These are phyloP conservation scores for Fusarium sp. DNA, from an alignment of 2,329 filamentous ascomycete species.

Conservation along the genomic window DNA sequence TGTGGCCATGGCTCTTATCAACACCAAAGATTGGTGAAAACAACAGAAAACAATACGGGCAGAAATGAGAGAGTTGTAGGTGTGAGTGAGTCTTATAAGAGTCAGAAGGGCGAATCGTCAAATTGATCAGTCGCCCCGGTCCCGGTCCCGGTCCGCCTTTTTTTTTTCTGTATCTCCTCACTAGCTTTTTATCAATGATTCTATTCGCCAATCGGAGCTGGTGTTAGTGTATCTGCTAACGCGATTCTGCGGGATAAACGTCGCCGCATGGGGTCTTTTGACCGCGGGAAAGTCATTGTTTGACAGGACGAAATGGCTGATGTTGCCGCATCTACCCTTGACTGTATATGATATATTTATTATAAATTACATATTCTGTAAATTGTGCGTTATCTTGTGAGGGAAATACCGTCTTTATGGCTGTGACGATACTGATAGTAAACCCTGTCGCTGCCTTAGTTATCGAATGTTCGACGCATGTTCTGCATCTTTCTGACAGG, in stretches of 20 bases:
- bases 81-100: conserved; percentile 24
- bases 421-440: not conserved
- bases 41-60: not conserved
- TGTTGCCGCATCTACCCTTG: conserved; percentile 14
- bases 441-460: not conserved
- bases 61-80: not conserved
- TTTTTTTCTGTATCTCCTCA: conserved; percentile 18
- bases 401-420: not conserved
- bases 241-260: conserved; percentile 39
- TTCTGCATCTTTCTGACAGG: conserved; percentile 25
- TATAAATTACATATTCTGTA: not conserved
- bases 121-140: conserved; percentile 34
- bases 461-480: conserved; percentile 41
- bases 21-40: not conserved
- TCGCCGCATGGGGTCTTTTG: conserved; percentile 17
- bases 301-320: conserved; percentile 9
- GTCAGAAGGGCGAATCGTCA: conserved; percentile 16
- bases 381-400: not conserved
- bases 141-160: conserved; percentile 31
- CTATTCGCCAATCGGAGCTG: conserved; percentile 28
- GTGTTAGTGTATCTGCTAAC: conserved; percentile 15
- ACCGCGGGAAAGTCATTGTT: not conserved
- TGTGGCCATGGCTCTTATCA: not conserved
- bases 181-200: conserved; percentile 4
- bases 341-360: not conserved